Percentiles rank a stretch among this genome's conserved stretches.
Evolutionary conservation across 2,329 filamentous ascomycete genomes (phyloP).

Genomic region (Talaromyces pinophilus): DNA sequence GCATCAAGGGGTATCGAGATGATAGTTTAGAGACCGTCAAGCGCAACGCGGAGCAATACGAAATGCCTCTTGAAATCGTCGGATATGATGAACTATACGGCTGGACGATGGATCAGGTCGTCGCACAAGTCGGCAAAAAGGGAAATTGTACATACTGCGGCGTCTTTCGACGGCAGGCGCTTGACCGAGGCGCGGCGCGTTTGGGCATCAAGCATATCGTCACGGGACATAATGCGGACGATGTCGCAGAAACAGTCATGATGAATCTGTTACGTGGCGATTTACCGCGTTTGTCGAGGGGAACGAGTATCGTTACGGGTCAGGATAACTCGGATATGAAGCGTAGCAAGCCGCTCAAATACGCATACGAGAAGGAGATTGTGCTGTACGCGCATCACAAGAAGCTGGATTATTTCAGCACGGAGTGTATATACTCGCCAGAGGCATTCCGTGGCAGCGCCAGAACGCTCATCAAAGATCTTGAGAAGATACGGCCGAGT

Average conservation of each 20-base stretch:
- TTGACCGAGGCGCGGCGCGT: constrained; percentile 87
- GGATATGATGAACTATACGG: constrained; percentile 93
- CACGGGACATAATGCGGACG: constrained; percentile 96
- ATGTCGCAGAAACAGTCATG: constrained; percentile 93
- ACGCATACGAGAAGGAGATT: constrained; percentile 98
- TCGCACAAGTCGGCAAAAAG: constrained; percentile 94
- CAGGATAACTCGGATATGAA: constrained; percentile 82
- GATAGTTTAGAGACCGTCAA: constrained; percentile 96
- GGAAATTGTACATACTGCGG: constrained; percentile 99
- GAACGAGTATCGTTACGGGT: constrained; percentile 85
- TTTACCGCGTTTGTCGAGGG: constrained; percentile 79
- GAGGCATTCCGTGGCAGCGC: constrained; percentile 95
- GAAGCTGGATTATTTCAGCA: constrained; percentile 96
- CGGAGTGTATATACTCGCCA: constrained; percentile 96
- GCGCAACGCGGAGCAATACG: constrained; percentile 85
- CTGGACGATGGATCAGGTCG: constrained; percentile 99
- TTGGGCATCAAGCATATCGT: constrained; percentile 90
- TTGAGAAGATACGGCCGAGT: constrained; percentile 89
- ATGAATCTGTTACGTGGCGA: constrained; percentile 96
- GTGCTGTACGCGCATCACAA: constrained; percentile 97
- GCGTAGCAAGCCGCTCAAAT: constrained; percentile 94
- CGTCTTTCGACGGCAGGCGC: constrained; percentile 88
- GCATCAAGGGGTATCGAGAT: constrained; percentile 94
- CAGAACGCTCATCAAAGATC: constrained; percentile 86
- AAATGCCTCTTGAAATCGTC: constrained; percentile 87